Percentiles rank a stretch among this genome's conserved stretches.
Conservation (phyloP, 768 basidiomycete species). For the Calocybe gangraenosa region DNA sequence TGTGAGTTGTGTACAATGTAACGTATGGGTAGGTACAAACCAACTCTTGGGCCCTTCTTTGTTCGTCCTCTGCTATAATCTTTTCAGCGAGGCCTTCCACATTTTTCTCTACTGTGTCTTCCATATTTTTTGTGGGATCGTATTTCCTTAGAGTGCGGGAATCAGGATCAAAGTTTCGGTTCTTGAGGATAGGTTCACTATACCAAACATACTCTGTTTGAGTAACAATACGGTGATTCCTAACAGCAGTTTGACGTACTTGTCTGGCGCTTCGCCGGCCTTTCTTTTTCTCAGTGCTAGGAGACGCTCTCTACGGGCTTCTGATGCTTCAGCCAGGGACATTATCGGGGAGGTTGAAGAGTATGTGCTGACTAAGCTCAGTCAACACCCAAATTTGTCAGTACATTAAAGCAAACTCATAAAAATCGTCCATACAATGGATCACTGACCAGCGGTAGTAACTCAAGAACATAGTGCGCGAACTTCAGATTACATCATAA, state of each 20-base stretch:
- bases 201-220: conserved; percentile 13
- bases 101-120: conserved; percentile 86
- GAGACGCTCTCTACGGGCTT: conserved; percentile 77
- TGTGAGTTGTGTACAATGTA: background rate
- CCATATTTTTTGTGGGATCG: conserved; percentile 48
- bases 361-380: conserved; percentile 12
- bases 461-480: background rate
- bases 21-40: conserved; percentile 39
- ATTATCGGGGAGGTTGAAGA: conserved; percentile 18
- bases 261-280: conserved; percentile 45
- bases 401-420: background rate
- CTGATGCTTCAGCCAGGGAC: conserved; percentile 73
- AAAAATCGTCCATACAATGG: background rate
- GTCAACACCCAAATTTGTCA: background rate
- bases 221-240: background rate
- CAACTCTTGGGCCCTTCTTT: conserved; percentile 80
- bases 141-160: conserved; percentile 76
- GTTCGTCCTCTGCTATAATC: conserved; percentile 86
- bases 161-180: conserved; percentile 88
- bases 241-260: conserved; percentile 26
- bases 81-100: conserved; percentile 80
- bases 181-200: conserved; percentile 52
- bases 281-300: conserved; percentile 74
- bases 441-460: background rate
- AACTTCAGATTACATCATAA: background rate